phyloP scores from a whole-genome alignment of 1,139 yeast genomes.

The Scheffersomyces parashehatae region DNA sequence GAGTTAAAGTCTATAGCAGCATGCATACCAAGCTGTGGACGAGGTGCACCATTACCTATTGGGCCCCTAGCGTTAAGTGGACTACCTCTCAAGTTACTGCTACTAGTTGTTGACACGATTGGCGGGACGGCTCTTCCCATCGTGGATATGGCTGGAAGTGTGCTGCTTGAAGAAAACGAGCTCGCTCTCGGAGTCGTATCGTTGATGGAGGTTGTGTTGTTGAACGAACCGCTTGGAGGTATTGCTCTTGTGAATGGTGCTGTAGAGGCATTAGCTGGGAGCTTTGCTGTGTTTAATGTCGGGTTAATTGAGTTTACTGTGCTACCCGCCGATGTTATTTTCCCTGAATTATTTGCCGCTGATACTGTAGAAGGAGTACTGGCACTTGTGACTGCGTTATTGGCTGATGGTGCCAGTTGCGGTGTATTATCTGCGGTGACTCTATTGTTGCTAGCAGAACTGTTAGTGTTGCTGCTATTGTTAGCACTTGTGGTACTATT shows the following conservation, averaged over 20 bases:
- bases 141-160: background rate
- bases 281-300: background rate
- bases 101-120: slow-evolving; percentile 38
- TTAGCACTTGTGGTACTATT: background rate
- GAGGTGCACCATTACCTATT: slow-evolving; percentile 64
- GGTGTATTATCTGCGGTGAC: background rate
- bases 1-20: background rate
- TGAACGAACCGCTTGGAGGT: background rate
- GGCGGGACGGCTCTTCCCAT: background rate
- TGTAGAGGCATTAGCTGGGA: background rate
- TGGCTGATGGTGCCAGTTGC: background rate
- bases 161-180: background rate
- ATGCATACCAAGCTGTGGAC: background rate
- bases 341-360: too few relatives aligned
- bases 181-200: background rate
- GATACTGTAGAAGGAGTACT: background rate
- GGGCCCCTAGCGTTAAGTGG: slow-evolving; percentile 77
- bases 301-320: too few relatives aligned
- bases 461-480: background rate
- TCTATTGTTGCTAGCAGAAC: background rate
- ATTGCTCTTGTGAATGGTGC: background rate
- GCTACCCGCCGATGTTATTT: too few relatives aligned
- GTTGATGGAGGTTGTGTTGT: background rate
- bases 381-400: too few relatives aligned
- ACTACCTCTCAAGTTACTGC: slow-evolving; percentile 57